Base-by-base conservation (phyloP, 1,284 basidiomycete genomes). In the Austroboletus niveus region DNA sequence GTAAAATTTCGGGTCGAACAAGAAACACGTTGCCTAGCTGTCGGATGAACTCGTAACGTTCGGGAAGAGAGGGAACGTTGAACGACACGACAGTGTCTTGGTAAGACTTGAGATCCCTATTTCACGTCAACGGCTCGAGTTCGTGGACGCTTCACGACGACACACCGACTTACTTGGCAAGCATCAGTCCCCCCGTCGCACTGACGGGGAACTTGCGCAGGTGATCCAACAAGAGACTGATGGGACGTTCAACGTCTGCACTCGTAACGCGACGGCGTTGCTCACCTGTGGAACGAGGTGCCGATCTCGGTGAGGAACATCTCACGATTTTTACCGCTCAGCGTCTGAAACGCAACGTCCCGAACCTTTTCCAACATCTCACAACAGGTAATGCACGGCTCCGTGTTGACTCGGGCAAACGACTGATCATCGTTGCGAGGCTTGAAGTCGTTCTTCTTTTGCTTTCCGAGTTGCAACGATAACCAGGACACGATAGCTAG, bases 11-110 rank as follows among this genome's bases (percentile, higher is more conserved):
- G 5, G 94, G 94, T 54, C 87, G 88, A 42, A 98, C 91, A 59
- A 98, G 87, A 79, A 98, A 99, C 52, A 96, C 82, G 66, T 98
- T 97, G 61, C 97, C 97, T 1, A 99, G 85, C 70, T 99, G 95
- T 42, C 96, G 89, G 58, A 99, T 87, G 78, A 99, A 98, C 67
- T 99, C 97, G 74, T 97, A 99, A 17, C 97, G 92, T 69, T 98
- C 96, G 56, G 88, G 85, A 4, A 99, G 77, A 2, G 90, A 80
- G 1, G 91, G 80, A 40, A 97, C 87, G 31, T 80, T 79, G 71
- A 96, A 98, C 12, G 82, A 84, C 53, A 79, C 75, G 57, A 98
- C 85, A 2, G 84, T 84, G 61, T 99, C 97, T 76, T 99, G 97
- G 66, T 99, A 99, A 41, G 91, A 87, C 60, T 96, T 97, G 57